Percentiles rank a stretch among this genome's conserved stretches.
phyloP scores from a whole-genome alignment of 306 rosid genomes.

The Trichosanthes cucumerina region DNA sequence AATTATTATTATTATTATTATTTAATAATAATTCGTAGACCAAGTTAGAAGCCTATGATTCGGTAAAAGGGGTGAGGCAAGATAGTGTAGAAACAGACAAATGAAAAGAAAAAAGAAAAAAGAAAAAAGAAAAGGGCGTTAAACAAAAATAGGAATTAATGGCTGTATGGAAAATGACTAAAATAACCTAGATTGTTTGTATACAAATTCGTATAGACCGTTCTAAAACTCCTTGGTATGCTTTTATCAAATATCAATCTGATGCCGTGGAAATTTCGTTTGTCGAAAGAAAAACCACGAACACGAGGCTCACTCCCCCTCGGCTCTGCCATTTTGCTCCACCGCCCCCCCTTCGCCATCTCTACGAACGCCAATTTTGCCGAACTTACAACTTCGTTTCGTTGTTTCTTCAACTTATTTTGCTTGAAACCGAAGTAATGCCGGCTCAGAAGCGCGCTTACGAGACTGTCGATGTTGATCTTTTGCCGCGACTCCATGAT shows the following conservation, averaged over 20 bases:
- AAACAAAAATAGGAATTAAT: neutral
- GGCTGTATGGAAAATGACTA: neutral
- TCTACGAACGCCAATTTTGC: neutral
- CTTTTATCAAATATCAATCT: neutral
- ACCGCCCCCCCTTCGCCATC: neutral
- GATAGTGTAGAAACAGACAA: neutral
- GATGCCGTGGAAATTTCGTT: slow-evolving; percentile 2
- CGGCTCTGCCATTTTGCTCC: neutral
- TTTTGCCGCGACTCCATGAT: slow-evolving; percentile 14
- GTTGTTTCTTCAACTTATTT: slow-evolving; percentile 1
- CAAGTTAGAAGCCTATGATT: neutral
- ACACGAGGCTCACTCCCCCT: neutral
- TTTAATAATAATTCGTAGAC: neutral
- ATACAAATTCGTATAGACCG: neutral
- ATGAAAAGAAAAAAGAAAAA: neutral
- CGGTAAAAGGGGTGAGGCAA: neutral
- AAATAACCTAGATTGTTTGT: neutral
- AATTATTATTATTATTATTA: too few species aligned
- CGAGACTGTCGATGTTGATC: slow-evolving; percentile 30
- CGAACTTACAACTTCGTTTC: neutral
- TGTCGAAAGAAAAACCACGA: neutral
- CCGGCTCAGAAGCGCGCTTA: slow-evolving; percentile 48
- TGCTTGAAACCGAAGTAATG: slow-evolving; percentile 38
- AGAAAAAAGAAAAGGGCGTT: too few species aligned
- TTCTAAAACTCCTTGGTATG: neutral